These are phyloP conservation scores for Amylocystis lapponica DNA, from an alignment of 768 basidiomycete genomes.

Conservation along the genomic window DNA sequence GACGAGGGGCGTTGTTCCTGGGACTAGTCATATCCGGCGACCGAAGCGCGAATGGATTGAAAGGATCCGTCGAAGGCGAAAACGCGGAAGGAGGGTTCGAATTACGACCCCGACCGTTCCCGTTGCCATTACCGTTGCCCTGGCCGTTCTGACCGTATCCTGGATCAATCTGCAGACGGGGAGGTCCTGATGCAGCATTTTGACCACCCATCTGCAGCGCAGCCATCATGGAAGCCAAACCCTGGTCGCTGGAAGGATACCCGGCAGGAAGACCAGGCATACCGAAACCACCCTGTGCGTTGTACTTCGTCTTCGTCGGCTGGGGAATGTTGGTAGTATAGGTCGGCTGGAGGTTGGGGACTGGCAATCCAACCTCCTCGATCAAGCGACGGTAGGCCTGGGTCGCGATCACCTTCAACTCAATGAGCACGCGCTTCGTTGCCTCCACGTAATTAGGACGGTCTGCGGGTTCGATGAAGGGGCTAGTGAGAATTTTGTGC, in stretches of 20 bases:
- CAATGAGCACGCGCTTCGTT: slow-evolving; percentile 84
- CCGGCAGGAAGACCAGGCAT: slow-evolving; percentile 75
- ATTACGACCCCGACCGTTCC: slow-evolving; percentile 40
- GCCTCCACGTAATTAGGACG: slow-evolving; percentile 74
- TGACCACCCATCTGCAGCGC: slow-evolving; percentile 87
- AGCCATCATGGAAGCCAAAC: slow-evolving; percentile 89
- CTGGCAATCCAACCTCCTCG: slow-evolving; percentile 90
- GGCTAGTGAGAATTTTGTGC: slow-evolving; percentile 86
- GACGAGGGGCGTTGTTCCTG: slow-evolving; percentile 37
- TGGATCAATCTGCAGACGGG: slow-evolving; percentile 69
- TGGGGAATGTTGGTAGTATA: slow-evolving; percentile 59
- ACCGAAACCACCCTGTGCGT: slow-evolving; percentile 49
- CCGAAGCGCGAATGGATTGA: slow-evolving; percentile 51
- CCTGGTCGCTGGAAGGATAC: slow-evolving; percentile 79
- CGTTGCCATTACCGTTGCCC: slow-evolving; percentile 19
- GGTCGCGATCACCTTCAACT: slow-evolving; percentile 89
- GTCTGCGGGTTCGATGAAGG: slow-evolving; percentile 70
- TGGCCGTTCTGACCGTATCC: slow-evolving; percentile 39
- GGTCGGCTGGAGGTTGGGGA: slow-evolving; percentile 80
- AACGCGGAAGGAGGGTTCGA: slow-evolving; percentile 40
- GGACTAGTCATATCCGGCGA: slow-evolving; percentile 49
- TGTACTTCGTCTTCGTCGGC: slow-evolving; percentile 55
- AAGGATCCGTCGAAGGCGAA: slow-evolving; percentile 48
- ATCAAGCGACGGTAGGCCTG: slow-evolving; percentile 92
- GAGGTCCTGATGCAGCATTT: slow-evolving; percentile 74